phyloP scores from a whole-genome alignment of 2,329 filamentous ascomycete genomes.

The Aphanocladium album region DNA sequence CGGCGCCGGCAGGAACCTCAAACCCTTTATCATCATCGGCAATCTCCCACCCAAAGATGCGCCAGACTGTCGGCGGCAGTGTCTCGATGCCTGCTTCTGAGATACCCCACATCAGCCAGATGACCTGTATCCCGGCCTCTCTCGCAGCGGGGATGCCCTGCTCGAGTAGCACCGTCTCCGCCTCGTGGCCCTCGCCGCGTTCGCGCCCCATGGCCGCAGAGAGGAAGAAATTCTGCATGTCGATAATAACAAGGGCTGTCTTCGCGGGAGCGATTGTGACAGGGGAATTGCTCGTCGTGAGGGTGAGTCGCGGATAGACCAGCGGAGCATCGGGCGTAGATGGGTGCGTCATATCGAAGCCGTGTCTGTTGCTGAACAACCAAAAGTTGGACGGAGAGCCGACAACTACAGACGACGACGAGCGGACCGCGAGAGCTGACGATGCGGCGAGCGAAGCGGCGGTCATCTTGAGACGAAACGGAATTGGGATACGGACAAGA shows the following conservation, averaged over 20 bases:
- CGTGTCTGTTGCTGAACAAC: conserved; percentile 9
- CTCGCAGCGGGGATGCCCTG: conserved; percentile 12
- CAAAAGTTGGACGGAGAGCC: conserved; percentile 12
- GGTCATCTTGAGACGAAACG: not conserved
- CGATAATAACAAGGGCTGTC: conserved; percentile 45
- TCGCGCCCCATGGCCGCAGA: conserved; percentile 16
- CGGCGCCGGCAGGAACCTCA: not conserved
- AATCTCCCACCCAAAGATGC: conserved; percentile 37
- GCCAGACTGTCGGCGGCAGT: conserved; percentile 45
- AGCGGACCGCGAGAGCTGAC: not conserved
- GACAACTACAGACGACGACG: conserved; percentile 5
- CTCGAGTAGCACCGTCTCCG: conserved; percentile 7
- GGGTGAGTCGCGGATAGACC: not conserved
- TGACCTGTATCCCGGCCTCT: conserved; percentile 25
- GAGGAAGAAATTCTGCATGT: conserved; percentile 52
- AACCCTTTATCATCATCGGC: not conserved
- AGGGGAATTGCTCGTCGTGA: conserved; percentile 20
- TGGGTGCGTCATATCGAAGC: conserved; percentile 23
- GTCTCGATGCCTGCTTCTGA: conserved; percentile 43
- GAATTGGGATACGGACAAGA: not conserved
- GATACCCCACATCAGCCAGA: conserved; percentile 56
- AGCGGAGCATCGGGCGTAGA: not conserved
- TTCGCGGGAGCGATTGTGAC: conserved; percentile 35
- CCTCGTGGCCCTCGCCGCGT: conserved; percentile 22
- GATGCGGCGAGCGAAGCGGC: not conserved